Percentiles rank a stretch among this genome's conserved stretches.
These are phyloP conservation scores for Salix exigua DNA, from an alignment of 345 rosid species.

Conservation along the genomic window DNA sequence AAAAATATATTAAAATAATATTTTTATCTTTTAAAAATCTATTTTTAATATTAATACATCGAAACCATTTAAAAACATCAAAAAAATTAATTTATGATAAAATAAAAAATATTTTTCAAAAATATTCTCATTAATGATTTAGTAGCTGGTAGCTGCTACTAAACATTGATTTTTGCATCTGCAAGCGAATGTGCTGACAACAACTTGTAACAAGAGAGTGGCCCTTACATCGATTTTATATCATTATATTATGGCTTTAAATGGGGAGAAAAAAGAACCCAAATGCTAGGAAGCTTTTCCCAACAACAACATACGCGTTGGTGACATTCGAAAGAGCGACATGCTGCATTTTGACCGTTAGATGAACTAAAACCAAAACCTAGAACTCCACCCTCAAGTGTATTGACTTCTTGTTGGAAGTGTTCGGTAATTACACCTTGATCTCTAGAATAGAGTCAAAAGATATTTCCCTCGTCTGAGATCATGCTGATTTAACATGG, in stretches of 20 bases:
- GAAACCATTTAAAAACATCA: too few relatives aligned
- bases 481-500: conserved; percentile 26
- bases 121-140: too few relatives aligned
- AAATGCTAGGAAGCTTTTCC: not conserved
- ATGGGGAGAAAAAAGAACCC: not conserved
- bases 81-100: too few relatives aligned
- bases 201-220: not conserved
- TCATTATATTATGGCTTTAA: not conserved
- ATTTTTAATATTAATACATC: too few relatives aligned
- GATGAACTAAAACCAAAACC: not conserved
- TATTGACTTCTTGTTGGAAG: not conserved
- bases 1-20: too few relatives aligned
- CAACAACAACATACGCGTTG: not conserved
- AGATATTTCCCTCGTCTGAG: not conserved
- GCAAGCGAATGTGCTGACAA: not conserved
- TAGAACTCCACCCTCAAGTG: not conserved
- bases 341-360: conserved; percentile 2
- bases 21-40: too few relatives aligned
- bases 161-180: not conserved
- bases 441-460: not conserved
- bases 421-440: too few relatives aligned
- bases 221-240: not conserved
- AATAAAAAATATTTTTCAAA: too few relatives aligned
- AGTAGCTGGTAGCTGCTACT: too few relatives aligned
- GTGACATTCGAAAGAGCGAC: not conserved